phyloP scores from a whole-genome alignment of 768 basidiomycete genomes.

The Tylopilus intermedius region DNA sequence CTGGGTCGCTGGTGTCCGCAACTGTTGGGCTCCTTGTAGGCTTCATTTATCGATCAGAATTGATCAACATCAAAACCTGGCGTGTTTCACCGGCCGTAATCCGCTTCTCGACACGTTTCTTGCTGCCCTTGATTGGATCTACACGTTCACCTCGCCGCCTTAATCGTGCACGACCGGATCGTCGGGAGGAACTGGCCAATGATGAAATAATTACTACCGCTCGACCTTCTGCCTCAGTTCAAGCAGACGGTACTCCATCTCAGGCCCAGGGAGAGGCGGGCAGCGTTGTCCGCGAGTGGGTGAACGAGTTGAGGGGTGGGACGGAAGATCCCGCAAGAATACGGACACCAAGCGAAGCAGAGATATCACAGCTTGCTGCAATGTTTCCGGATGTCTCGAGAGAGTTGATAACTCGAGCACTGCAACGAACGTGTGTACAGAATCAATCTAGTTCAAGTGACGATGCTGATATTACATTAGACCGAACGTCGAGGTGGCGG shows the following conservation, averaged over 20 bases:
- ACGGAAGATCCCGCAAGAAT: constrained; percentile 53
- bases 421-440: constrained; percentile 69
- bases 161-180: constrained; percentile 71
- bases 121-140: constrained; percentile 66
- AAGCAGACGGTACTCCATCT: constrained; percentile 17
- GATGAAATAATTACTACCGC: constrained; percentile 68
- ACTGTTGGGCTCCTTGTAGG: constrained; percentile 65
- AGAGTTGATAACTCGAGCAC: constrained; percentile 66
- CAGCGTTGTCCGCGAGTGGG: constrained; percentile 69
- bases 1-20: constrained; percentile 59
- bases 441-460: not conserved
- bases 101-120: constrained; percentile 48
- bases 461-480: constrained; percentile 33
- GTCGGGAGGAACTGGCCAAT: constrained; percentile 31
- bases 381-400: constrained; percentile 84
- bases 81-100: constrained; percentile 62
- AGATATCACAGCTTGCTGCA: constrained; percentile 64
- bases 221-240: constrained; percentile 29
- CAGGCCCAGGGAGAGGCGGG: constrained; percentile 27
- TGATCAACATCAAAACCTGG: constrained; percentile 74
- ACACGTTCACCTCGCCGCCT: constrained; percentile 58
- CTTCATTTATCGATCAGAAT: constrained; percentile 77
- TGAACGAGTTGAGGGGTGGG: constrained; percentile 71
- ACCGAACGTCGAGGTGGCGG: constrained; percentile 74
- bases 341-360: constrained; percentile 67